Conservation (phyloP, 768 basidiomycete species). For the Russula lepida region DNA sequence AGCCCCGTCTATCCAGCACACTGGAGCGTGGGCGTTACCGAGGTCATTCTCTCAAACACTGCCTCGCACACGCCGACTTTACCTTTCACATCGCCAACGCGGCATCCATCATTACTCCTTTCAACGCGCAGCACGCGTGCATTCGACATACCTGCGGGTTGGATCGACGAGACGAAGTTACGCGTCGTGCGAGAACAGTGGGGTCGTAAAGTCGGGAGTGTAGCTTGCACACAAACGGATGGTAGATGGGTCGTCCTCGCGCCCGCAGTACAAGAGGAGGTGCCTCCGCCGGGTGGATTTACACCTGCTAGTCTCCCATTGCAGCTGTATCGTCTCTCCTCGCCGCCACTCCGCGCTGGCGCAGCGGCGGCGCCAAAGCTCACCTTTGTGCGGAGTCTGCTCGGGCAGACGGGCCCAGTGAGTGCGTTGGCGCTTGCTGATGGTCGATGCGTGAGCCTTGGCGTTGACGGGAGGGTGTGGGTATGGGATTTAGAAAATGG, state of each 20-base stretch:
- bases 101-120: constrained; percentile 38
- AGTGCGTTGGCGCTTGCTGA: constrained; percentile 66
- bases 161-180: constrained; percentile 61
- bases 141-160: constrained; percentile 62
- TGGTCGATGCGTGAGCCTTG: constrained; percentile 73
- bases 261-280: constrained; percentile 33
- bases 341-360: constrained; percentile 42
- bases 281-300: constrained; percentile 19
- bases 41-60: constrained; percentile 51
- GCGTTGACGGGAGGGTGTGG: constrained; percentile 67
- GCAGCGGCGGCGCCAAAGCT: constrained; percentile 52
- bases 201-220: constrained; percentile 60
- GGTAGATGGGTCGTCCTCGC: constrained; percentile 81
- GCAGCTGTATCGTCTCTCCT: constrained; percentile 66
- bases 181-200: constrained; percentile 63
- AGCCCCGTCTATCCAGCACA: constrained; percentile 74
- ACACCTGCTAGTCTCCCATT: constrained; percentile 37
- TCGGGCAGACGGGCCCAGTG: constrained; percentile 62
- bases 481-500: constrained; percentile 77
- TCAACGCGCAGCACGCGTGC: constrained; percentile 59
- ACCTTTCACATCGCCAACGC: constrained; percentile 21
- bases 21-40: constrained; percentile 72
- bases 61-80: not conserved
- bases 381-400: constrained; percentile 59
- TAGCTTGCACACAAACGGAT: constrained; percentile 73